phyloP scores from a whole-genome alignment of 306 rosid species.

The Clitoria ternatea region DNA sequence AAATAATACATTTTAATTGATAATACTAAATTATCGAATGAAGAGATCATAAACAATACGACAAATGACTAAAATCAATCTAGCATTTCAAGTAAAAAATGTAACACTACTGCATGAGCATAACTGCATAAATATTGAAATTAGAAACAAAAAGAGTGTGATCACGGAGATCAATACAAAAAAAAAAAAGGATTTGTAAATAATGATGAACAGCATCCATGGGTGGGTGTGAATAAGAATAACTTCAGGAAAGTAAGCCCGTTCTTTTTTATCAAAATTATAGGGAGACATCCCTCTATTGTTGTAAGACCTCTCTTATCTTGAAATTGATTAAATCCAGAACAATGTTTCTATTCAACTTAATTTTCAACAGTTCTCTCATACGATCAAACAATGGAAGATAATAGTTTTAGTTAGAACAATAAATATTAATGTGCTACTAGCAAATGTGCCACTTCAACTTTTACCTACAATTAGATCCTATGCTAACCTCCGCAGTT shows the following conservation, averaged over 20 bases:
- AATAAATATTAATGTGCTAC: not conserved
- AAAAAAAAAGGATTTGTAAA: not conserved
- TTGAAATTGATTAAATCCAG: not conserved
- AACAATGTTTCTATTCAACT: not conserved
- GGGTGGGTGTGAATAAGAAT: not conserved
- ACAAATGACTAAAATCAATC: not conserved
- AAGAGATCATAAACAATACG: not conserved
- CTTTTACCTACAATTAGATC: not conserved
- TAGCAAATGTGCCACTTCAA: not conserved
- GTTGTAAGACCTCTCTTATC: not conserved
- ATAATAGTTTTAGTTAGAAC: not conserved
- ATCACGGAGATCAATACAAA: not conserved
- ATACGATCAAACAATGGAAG: not conserved
- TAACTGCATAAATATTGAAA: not conserved
- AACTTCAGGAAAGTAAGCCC: not conserved
- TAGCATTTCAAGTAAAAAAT: not conserved
- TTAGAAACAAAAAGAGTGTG: not conserved
- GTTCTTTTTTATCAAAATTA: slow-evolving; percentile 1
- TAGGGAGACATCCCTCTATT: not conserved
- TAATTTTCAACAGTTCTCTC: not conserved
- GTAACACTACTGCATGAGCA: not conserved
- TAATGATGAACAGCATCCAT: not conserved
- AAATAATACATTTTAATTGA: not conserved
- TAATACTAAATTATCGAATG: not conserved
- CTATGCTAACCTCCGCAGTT: not conserved